Base-by-base conservation (phyloP, 495 filamentous ascomycete species). In the Cryomyces minteri region DNA sequence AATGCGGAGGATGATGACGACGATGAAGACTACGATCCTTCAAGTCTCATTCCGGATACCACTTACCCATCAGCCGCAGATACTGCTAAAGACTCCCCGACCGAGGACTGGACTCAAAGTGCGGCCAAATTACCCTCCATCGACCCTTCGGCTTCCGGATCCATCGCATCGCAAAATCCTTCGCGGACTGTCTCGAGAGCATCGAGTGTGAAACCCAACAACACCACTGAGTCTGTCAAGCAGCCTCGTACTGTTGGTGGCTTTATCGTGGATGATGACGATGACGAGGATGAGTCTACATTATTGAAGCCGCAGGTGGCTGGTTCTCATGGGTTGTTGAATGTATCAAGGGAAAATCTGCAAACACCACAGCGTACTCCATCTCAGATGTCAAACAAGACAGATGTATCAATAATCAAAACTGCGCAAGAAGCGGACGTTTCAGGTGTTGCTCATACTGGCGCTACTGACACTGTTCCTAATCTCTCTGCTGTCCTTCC, bases 191-290 rank as follows among this genome's bases (percentile, higher is more conserved):
- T 9, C 34, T 38, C 34, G 9, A 10, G 9, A 38, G 9, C 34
- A 38, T 10, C 34, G 9, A 38, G 9, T 10, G 9, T 14, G 9
- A 38, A 9, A 10, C 34, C 3, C 9, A 38, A 38, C 12, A 14
- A 14, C 12, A 38, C 34, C 3, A 10, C 34, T 38, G 12, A 38
- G 34, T 38, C 34, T 38, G 34, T 38, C 5, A 51, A 56, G 54
- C 80, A 79, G 65, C 71, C 78, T 45, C 77, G 76, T 60, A 84
- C 74, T 36, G 77, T 77, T 50, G 82, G 80, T 53, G 84, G 84
- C 49, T 88, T 88, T 69, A 68, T 85, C 58, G 76, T 79, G 52
- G 82, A 83, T 64, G 80, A 84, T 43, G 54, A 59, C 36, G 58
- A 63, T 45, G 64, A 67, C 36, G 63, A 62, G 50, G 60, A 76